phyloP scores from a whole-genome alignment of 2,329 filamentous ascomycete species.

The Botrytis aclada region DNA sequence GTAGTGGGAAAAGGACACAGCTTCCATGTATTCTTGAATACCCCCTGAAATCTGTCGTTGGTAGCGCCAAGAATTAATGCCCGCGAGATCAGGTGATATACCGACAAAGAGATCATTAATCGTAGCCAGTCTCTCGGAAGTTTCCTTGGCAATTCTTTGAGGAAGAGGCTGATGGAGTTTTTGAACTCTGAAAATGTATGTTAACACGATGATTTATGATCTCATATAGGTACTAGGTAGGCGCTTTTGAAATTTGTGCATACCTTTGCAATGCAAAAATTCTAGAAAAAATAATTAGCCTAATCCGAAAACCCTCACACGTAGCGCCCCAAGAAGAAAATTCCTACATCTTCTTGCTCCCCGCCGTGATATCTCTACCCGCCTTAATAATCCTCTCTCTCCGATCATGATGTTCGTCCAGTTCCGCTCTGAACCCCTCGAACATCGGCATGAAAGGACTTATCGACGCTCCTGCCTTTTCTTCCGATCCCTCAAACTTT shows the following conservation, averaged over 20 bases:
- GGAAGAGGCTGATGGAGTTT: constrained; percentile 62
- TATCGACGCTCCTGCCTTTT: constrained; percentile 27
- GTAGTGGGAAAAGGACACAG: constrained; percentile 85
- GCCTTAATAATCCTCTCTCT: constrained; percentile 87
- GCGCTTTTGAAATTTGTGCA: constrained; percentile 24
- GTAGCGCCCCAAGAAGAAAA: background rate
- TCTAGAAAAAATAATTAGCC: constrained; percentile 44
- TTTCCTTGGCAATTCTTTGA: constrained; percentile 65
- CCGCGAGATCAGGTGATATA: constrained; percentile 70
- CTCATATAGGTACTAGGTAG: background rate
- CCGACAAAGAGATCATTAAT: constrained; percentile 67
- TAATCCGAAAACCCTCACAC: background rate
- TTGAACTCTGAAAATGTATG: constrained; percentile 53
- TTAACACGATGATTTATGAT: background rate
- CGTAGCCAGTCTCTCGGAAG: constrained; percentile 63
- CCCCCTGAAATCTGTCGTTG: constrained; percentile 71
- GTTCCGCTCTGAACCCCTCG: constrained; percentile 76
- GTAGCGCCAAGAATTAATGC: constrained; percentile 81
- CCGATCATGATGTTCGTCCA: constrained; percentile 93
- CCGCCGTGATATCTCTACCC: constrained; percentile 85
- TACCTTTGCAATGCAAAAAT: constrained; percentile 85
- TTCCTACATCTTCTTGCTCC: constrained; percentile 92
- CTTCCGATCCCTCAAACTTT: constrained; percentile 45
- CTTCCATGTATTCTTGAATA: constrained; percentile 93
- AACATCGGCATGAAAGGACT: constrained; percentile 71